Base-by-base conservation (phyloP, 306 rosid genomes). In the Prunus davidiana region DNA sequence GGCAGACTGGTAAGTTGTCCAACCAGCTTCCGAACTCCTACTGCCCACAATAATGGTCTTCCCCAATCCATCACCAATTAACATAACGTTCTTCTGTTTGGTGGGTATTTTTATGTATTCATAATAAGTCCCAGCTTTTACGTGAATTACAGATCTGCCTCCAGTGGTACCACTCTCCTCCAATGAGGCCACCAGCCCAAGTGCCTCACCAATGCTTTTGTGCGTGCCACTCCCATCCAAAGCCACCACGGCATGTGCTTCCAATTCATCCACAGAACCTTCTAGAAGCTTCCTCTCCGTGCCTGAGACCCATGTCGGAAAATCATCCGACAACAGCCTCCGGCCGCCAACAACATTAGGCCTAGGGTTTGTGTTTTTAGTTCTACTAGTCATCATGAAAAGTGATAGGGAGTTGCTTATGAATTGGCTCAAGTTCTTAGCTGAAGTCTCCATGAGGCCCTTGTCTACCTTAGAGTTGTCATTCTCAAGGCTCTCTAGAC, bases 211-310 rank as follows among this genome's bases (percentile, higher is more conserved):
- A 12, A 79, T 67, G 2, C 72, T 79, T 57, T n/a, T 63, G 72
- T 79, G 84, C 9, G 79, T 79, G 25, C 87, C 84, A 65, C 84
- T 83, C 61, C 87, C 84, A 34, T 83, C 87, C 78, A 65, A 60
- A 18, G 87, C 82, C 77, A 83, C 87, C 69, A 83, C 84, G 16
- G 84, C 84, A 57, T 69, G 71, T 8, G 81, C 64, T 49, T 65
- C 38, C 8, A 76, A 67, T 75, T 76, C 87, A 19, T 43, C 73
- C 22, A 72, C 64, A 46, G 86, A 62, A 11, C 52, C 72, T 45
- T 71, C 58, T 30, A 79, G 78, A 69, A 83, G 84, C 51, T 55
- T 76, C 79, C 87, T 41, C 9, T 83, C 87, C 1, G 69, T 24
- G 15, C 62, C 69, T 2, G 64, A 8, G 6, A 80, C 72, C 87